Conservation (phyloP, 2,329 filamentous ascomycete genomes). For the Botrytis aclada region DNA sequence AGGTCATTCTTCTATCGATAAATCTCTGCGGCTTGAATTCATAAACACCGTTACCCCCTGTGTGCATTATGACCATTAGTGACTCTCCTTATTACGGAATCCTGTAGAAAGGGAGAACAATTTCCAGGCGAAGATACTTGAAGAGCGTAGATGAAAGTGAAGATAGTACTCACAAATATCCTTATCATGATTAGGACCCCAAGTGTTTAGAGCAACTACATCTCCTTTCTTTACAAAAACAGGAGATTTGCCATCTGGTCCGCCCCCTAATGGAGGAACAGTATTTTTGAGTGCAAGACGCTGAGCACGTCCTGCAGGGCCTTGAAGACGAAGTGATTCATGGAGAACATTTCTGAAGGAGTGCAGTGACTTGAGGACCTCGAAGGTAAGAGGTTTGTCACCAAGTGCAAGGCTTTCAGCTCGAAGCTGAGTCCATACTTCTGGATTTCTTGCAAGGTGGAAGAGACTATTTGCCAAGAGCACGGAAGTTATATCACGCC, state of each 20-base stretch:
- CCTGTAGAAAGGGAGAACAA: too few relatives aligned
- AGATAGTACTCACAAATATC: conserved; percentile 35
- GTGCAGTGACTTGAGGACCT: conserved; percentile 35
- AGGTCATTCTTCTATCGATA: conserved; percentile 43
- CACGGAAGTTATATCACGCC: conserved; percentile 52
- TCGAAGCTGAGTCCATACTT: conserved; percentile 38
- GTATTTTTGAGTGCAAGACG: conserved; percentile 46
- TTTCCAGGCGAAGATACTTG: too few relatives aligned
- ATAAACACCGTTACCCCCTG: conserved; percentile 35
- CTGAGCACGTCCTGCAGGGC: conserved; percentile 50
- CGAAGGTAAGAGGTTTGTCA: conserved; percentile 22
- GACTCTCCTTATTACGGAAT: too few relatives aligned
- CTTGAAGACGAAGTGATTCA: conserved; percentile 48
- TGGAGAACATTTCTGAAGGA: conserved; percentile 43
- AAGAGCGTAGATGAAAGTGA: too few relatives aligned
- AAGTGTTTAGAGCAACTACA: conserved; percentile 26
- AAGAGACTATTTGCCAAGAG: background rate
- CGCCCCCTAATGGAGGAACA: conserved; percentile 35
- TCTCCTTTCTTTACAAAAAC: conserved; percentile 32
- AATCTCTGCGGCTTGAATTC: conserved; percentile 38
- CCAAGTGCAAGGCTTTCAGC: conserved; percentile 39
- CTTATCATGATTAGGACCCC: conserved; percentile 33
- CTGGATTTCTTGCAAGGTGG: background rate
- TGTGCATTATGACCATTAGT: too few relatives aligned
- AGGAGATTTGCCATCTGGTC: conserved; percentile 30